Evolutionary conservation across 495 filamentous ascomycete genomes (phyloP).

Genomic region (Paragyromitra xinjiangensis): DNA sequence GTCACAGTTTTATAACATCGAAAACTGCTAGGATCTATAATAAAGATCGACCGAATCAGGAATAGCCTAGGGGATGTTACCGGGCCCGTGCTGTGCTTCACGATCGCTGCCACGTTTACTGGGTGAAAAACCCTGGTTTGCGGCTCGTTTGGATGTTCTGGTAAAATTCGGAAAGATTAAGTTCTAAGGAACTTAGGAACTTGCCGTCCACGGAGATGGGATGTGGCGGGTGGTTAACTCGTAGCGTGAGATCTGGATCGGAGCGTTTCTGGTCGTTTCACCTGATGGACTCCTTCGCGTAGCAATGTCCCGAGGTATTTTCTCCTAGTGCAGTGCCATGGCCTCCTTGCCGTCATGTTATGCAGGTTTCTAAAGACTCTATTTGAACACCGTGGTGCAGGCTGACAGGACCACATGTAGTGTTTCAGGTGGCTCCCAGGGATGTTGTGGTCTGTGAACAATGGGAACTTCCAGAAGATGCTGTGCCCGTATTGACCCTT

Average conservation of each 20-base stretch:
- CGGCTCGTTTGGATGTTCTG: constrained; percentile 14
- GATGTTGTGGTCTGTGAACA: neutral
- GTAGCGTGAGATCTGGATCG: neutral
- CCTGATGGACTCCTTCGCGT: constrained; percentile 15
- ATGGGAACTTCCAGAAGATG: constrained; percentile 34
- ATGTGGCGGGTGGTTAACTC: constrained; percentile 20
- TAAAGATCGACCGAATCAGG: neutral
- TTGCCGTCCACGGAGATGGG: constrained; percentile 11
- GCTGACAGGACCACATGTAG: constrained; percentile 5
- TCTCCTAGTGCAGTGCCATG: neutral
- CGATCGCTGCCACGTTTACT: constrained; percentile 1
- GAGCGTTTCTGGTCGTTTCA: constrained; percentile 20
- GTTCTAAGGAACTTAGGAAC: too few relatives aligned
- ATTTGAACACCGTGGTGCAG: neutral
- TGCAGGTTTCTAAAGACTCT: neutral
- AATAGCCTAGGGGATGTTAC: neutral
- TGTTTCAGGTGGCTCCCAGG: constrained; percentile 16
- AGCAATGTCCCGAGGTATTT: constrained; percentile 16
- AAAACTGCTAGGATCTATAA: neutral
- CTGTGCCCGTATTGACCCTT: constrained; percentile 1
- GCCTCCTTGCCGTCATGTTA: neutral
- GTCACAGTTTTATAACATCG: constrained; percentile 3
- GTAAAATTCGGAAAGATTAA: constrained; percentile 23
- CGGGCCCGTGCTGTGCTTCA: constrained; percentile 21
- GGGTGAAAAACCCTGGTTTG: constrained; percentile 15